Base-by-base conservation (phyloP, 805 yeast species). In the Wickerhamiella lipophila region DNA sequence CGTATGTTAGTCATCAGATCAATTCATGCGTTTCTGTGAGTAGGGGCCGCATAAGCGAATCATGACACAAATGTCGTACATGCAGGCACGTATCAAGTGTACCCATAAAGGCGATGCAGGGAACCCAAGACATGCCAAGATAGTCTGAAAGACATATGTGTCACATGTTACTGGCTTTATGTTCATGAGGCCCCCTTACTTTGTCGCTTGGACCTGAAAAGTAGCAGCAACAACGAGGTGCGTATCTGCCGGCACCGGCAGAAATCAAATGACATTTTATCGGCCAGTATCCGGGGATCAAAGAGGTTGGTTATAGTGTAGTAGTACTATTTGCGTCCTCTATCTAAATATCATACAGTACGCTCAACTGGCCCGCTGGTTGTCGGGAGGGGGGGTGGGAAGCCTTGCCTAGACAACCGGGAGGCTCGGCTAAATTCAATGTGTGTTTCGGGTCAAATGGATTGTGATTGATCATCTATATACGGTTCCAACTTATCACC, bases 31-130 rank as follows among this genome's bases (percentile, higher is more conserved):
- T 32, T n/a, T n/a, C n/a, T 16, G 21, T 32, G 38, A 32, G 38
- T 32, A 32, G 38, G n/a, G 38, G 5, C 38, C 19, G 38, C 38
- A 32, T 32, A 32, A 32, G 38, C 38, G 38, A 32, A n/a, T 32
- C 38, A 7, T 13, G 38, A 32, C 11, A 32, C 6, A 16, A 15
- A 9, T 16, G 38, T 32, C 12, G 38, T 19, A 32, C 38, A 32
- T 32, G 38, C 38, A 32, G 38, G 38, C 38, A 32, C 38, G 38
- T 32, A 19, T 32, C 38, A 32, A 32, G 15, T 32, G 5, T 7
- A 32, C 38, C 38, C 38, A 15, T 32, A 19, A n/a, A 32, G 11
- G 38, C n/a, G 21, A 32, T 32, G 38, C 38, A 32, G 38, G 38
- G 15, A 19, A 32, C 18, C 38, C 15, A 32, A 32, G 38, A 32